Evolutionary conservation across 2,329 filamentous ascomycete genomes (phyloP).

Genomic region (Claviceps cyperi): DNA sequence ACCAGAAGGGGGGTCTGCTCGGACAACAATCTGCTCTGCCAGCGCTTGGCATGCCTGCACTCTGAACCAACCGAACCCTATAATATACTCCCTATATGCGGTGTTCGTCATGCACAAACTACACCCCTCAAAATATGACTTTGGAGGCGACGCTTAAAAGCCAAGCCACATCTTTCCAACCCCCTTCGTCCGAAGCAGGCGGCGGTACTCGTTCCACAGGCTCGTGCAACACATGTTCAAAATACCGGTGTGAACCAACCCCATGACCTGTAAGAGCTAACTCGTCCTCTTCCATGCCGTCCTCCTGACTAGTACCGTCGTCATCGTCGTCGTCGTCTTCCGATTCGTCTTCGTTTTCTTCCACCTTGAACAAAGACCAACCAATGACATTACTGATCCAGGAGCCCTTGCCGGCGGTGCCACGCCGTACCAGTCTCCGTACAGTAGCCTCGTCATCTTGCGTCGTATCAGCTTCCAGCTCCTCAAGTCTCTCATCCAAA

Average conservation of each 20-base stretch:
- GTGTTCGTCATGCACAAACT: too few species aligned
- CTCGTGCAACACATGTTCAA: constrained; percentile 26
- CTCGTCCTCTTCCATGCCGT: constrained; percentile 12
- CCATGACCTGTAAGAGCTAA: constrained; percentile 16
- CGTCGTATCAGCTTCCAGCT: constrained; percentile 34
- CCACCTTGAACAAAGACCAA: constrained; percentile 48
- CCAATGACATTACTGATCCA: constrained; percentile 46
- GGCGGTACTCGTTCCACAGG: constrained; percentile 32
- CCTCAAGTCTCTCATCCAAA: constrained; percentile 43
- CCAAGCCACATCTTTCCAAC: constrained; percentile 56
- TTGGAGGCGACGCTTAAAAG: constrained; percentile 49
- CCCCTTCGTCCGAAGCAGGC: constrained; percentile 38
- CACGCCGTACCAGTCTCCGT: constrained; percentile 39
- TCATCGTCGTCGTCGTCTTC: constrained; percentile 26
- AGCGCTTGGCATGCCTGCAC: too few species aligned
- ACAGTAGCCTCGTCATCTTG: constrained; percentile 45
- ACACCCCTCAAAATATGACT: constrained; percentile 34
- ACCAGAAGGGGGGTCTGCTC: too few species aligned
- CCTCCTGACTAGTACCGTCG: constrained; percentile 13
- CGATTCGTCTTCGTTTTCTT: constrained; percentile 41
- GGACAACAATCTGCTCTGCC: too few species aligned
- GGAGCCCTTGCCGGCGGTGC: constrained; percentile 35
- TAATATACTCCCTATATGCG: too few species aligned
- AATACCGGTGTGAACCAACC: constrained; percentile 21
- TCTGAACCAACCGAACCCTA: too few species aligned